Base-by-base conservation (phyloP, 768 basidiomycete genomes). In the Tulasnella sp. region DNA sequence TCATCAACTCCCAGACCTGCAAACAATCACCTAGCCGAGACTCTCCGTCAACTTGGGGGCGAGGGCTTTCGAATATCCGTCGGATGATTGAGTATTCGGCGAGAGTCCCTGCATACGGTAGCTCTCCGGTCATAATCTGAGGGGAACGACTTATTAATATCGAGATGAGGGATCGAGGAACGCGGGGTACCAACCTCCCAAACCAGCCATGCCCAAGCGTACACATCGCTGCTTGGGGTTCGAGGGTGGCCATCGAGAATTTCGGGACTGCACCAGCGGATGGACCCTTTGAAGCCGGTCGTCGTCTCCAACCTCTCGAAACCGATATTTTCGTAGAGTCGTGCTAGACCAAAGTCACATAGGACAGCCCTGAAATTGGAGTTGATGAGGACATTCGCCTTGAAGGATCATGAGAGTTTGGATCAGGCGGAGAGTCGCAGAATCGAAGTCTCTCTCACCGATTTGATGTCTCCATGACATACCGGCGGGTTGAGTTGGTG, bases 401-500 rank as follows among this genome's bases (percentile, higher is more conserved):
- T n/a, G 18, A 74, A 61, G 11, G 46, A 48, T 1, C 35, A 18
- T 0, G 42, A 46, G 32, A 26, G 32, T 71, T n/a, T 23, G 5
- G 0, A 15, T 61, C n/a, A 39, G 42, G 29, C 23, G 11, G 35
- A 3, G 37, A 20, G 18, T 37, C 23, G 29, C 37, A 32, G n/a
- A 26, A 20, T 23, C 32, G n/a, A 40, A 20, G 6, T 18, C 16
- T 37, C 15, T 18, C 73, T 74, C 29, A 74, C 73, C 35, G 73
- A 37, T 51, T 74, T 74, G n/a, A 74, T 74, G 73, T 74, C 73
- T 18, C 73, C 73, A 48, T 74, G 73, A 35, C 40, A 44, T 10
- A 74, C 73, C 5, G 73, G 73, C 3, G 73, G 73, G 9, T 74
- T 23, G n/a, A 61, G 57, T 61, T 61, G 57, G n/a, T 61, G 57